phyloP scores from a whole-genome alignment of 352 stramenopile species.

The Elongisporangium prolatum region DNA sequence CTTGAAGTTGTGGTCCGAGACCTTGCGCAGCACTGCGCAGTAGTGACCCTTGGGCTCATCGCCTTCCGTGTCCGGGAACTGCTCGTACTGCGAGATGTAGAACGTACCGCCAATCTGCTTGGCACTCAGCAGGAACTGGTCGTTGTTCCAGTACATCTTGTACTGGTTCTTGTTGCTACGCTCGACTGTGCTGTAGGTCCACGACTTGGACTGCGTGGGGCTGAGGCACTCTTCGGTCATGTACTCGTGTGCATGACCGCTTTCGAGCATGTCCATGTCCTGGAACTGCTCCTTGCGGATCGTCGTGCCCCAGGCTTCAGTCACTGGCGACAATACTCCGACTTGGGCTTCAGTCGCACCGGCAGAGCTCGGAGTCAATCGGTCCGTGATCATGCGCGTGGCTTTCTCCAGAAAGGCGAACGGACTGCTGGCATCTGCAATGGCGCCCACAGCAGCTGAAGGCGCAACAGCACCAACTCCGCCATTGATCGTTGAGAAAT shows the following conservation, averaged over 20 bases:
- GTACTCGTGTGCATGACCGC: conserved; percentile 72
- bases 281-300: conserved; percentile 72
- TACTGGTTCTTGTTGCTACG: conserved; percentile 84
- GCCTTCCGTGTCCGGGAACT: conserved; percentile 66
- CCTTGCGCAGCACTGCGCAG: conserved; percentile 71
- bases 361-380: conserved; percentile 9
- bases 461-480: conserved; percentile 2
- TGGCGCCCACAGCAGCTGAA: conserved; percentile 9
- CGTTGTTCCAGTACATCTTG: conserved; percentile 86
- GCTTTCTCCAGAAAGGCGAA: conserved; percentile 49
- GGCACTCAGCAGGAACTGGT: conserved; percentile 79
- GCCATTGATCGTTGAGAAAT: conserved; percentile 26
- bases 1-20: conserved; percentile 80
- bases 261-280: conserved; percentile 86
- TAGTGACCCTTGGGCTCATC: conserved; percentile 64
- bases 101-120: conserved; percentile 81
- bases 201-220: conserved; percentile 68
- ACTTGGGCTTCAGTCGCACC: conserved; percentile 15
- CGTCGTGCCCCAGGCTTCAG: conserved; percentile 47
- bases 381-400: conserved; percentile 50
- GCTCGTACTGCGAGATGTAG: conserved; percentile 89
- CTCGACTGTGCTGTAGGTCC: conserved; percentile 77
- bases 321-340: conserved; percentile 10
- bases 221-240: conserved; percentile 81
- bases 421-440: conserved; percentile 23